Percentiles rank a stretch among this genome's conserved stretches.
phyloP scores from a whole-genome alignment of 257 asterid genomes.

The Voacanga thouarsii region DNA sequence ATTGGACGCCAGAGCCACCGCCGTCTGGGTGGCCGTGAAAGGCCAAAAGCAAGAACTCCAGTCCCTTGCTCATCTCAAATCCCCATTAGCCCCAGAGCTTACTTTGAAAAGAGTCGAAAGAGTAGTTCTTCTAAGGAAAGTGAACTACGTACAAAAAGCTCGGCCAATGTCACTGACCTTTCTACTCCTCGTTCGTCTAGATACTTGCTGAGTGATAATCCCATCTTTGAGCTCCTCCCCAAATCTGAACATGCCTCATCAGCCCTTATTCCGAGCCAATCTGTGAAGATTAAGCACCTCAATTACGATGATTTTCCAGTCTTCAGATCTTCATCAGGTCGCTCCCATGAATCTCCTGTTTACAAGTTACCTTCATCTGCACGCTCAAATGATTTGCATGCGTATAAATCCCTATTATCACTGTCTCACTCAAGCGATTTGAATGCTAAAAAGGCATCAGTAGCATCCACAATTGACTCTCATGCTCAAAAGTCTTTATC shows the following conservation, averaged over 20 bases:
- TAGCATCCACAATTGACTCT: background rate
- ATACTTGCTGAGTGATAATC: slow-evolving; percentile 40
- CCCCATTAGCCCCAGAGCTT: slow-evolving; percentile 55
- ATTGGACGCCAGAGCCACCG: slow-evolving; percentile 31
- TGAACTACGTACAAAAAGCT: slow-evolving; percentile 59
- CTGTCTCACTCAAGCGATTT: slow-evolving; percentile 14
- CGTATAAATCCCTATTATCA: slow-evolving; percentile 27
- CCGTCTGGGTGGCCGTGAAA: slow-evolving; percentile 19
- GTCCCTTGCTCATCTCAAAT: slow-evolving; percentile 60
- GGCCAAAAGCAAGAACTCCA: slow-evolving; percentile 20
- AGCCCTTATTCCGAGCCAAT: slow-evolving; percentile 24
- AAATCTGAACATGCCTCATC: slow-evolving; percentile 24
- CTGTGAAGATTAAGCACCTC: slow-evolving; percentile 17
- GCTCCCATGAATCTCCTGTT: slow-evolving; percentile 37
- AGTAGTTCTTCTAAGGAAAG: slow-evolving; percentile 22
- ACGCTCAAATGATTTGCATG: slow-evolving; percentile 25
- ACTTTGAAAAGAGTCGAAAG: slow-evolving; percentile 30
- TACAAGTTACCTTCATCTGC: slow-evolving; percentile 22
- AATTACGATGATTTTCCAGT: slow-evolving; percentile 22
- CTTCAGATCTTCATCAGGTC: slow-evolving; percentile 47
- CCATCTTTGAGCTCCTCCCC: slow-evolving; percentile 33
- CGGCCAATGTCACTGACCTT: slow-evolving; percentile 53
- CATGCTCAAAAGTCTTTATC: slow-evolving; percentile 7
- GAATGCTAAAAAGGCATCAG: background rate
- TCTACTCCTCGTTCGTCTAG: slow-evolving; percentile 31